Percentiles rank a stretch among this genome's conserved stretches.
These are phyloP conservation scores for Prunus mongolica DNA, from an alignment of 306 rosid species.

Conservation along the genomic window DNA sequence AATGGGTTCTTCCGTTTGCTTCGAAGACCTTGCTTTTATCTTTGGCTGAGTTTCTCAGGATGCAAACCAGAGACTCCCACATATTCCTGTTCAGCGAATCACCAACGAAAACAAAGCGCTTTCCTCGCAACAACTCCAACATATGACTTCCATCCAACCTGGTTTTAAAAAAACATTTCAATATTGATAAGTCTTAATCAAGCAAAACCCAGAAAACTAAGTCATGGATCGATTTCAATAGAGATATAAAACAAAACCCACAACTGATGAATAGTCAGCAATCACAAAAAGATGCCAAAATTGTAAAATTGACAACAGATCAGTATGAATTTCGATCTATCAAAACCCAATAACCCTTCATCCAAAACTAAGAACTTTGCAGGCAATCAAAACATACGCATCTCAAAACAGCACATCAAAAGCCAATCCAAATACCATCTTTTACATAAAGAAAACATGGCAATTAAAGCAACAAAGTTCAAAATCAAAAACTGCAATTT, in stretches of 20 bases:
- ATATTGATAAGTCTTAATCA: background rate
- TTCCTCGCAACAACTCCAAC: constrained; percentile 75
- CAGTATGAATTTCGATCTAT: background rate
- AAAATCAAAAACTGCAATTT: background rate
- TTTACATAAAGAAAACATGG: background rate
- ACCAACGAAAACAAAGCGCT: constrained; percentile 82
- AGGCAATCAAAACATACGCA: background rate
- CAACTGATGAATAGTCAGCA: background rate
- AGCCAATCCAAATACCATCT: background rate
- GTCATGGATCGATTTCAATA: background rate
- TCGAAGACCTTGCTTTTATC: constrained; percentile 62
- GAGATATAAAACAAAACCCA: background rate
- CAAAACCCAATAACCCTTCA: background rate
- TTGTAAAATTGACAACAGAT: background rate
- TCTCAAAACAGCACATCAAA: background rate
- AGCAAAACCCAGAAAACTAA: background rate
- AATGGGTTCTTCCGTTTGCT: constrained; percentile 67
- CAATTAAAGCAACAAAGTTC: background rate
- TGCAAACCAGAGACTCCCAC: constrained; percentile 98
- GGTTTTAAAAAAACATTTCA: background rate
- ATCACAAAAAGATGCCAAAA: background rate
- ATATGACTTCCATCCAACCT: constrained; percentile 73
- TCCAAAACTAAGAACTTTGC: too few relatives aligned
- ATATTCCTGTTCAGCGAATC: constrained; percentile 97
- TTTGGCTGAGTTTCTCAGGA: constrained; percentile 67